Evolutionary conservation across 2,329 filamentous ascomycete genomes (phyloP).

Genomic region (Aspergillus aculeatus): DNA sequence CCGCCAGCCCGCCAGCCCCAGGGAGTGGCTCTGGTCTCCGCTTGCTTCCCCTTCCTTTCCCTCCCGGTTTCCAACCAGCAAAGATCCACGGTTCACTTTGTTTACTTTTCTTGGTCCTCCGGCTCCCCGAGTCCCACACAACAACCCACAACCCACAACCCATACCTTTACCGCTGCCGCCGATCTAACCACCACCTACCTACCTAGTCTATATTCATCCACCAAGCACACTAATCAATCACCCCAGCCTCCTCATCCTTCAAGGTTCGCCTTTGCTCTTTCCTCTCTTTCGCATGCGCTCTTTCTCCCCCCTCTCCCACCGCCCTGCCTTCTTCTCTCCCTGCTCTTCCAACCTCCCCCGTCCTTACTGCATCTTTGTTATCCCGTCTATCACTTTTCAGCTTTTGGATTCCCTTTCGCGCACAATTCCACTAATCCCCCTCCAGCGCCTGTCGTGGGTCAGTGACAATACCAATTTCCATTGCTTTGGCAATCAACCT

Average conservation of each 20-base stretch:
- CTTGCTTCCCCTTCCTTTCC: not conserved
- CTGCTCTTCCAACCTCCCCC: slow-evolving; percentile 4
- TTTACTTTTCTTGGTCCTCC: slow-evolving; percentile 24
- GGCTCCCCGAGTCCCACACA: not conserved
- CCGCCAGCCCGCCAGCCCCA: too few relatives aligned
- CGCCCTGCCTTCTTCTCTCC: slow-evolving; percentile 15
- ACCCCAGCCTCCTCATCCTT: too few relatives aligned
- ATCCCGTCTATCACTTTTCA: not conserved
- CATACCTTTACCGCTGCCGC: too few relatives aligned
- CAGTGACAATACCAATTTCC: not conserved
- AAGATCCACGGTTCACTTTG: slow-evolving; percentile 37
- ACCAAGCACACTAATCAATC: too few relatives aligned
- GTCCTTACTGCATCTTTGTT: not conserved
- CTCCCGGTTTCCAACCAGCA: slow-evolving; percentile 17
- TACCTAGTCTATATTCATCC: too few relatives aligned
- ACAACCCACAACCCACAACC: slow-evolving; percentile 19
- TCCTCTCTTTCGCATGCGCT: slow-evolving; percentile 6
- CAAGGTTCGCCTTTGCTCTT: slow-evolving; percentile 5
- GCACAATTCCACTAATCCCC: not conserved
- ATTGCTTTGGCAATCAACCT: not conserved
- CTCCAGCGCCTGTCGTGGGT: not conserved
- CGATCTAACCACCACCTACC: not conserved
- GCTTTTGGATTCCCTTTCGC: not conserved
- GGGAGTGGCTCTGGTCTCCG: slow-evolving; percentile 8
- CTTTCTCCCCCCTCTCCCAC: slow-evolving; percentile 6